Percentiles rank a stretch among this genome's conserved stretches.
phyloP scores from a whole-genome alignment of 176 grass and related monocot species.

The Carex littledalei region DNA sequence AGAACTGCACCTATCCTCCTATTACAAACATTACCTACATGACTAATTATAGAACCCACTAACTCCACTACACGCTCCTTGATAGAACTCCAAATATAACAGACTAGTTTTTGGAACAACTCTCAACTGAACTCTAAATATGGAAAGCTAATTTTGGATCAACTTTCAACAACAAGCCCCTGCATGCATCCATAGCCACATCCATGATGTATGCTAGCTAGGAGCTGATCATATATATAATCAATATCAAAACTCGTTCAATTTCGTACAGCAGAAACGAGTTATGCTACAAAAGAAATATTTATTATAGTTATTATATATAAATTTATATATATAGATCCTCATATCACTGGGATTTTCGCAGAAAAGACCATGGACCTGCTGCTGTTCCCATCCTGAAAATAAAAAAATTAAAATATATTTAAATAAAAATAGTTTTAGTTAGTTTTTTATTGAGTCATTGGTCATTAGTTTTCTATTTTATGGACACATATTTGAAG shows the following conservation, averaged over 20 bases:
- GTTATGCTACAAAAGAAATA: background rate
- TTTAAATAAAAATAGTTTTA: background rate
- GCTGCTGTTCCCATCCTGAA: slow-evolving; percentile 36
- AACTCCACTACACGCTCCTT: too few relatives aligned
- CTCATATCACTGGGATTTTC: background rate
- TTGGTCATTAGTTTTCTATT: too few relatives aligned
- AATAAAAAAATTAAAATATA: background rate
- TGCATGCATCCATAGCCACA: background rate
- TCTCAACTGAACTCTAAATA: too few relatives aligned
- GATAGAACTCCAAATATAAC: too few relatives aligned
- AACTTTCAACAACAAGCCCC: too few relatives aligned
- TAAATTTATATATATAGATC: background rate
- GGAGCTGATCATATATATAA: background rate
- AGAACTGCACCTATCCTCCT: too few relatives aligned
- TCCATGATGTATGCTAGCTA: background rate
- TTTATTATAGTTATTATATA: slow-evolving; percentile 9
- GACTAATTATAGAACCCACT: too few relatives aligned
- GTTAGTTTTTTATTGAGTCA: background rate
- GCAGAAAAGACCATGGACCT: slow-evolving; percentile 43
- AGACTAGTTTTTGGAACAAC: too few relatives aligned
- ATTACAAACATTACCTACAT: too few relatives aligned
- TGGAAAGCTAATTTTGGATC: too few relatives aligned
- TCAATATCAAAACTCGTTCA: background rate
- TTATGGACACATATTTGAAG: too few relatives aligned
- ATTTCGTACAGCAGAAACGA: background rate